Evolutionary conservation across 306 rosid species (phyloP).

Genomic region (Begonia masoniana): DNA sequence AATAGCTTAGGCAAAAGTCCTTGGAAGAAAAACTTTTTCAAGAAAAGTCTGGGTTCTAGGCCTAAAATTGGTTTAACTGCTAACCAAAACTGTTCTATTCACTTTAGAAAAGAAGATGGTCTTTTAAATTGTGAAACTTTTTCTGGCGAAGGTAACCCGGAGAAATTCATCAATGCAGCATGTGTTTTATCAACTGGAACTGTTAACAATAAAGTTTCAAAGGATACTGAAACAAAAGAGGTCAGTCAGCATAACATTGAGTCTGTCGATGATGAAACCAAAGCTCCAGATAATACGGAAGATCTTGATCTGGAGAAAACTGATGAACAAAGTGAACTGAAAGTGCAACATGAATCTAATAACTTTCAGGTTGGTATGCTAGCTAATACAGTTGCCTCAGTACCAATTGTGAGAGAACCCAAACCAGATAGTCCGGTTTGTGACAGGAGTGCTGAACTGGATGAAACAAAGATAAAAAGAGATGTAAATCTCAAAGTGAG

Average conservation of each 20-base stretch:
- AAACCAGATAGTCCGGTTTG: conserved; percentile 14
- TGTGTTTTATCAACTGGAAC: conserved; percentile 18
- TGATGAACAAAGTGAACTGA: conserved; percentile 17
- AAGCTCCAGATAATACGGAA: conserved; percentile 41
- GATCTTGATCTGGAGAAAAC: conserved; percentile 26
- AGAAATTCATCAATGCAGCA: conserved; percentile 16
- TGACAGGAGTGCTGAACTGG: conserved; percentile 9
- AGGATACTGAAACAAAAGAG: conserved; percentile 12
- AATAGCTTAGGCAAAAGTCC: conserved; percentile 18
- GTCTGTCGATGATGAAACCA: conserved; percentile 57
- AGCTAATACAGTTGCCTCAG: conserved; percentile 24
- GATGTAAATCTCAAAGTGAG: conserved; percentile 20
- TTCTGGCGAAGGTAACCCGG: conserved; percentile 11
- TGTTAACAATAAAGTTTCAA: conserved; percentile 14
- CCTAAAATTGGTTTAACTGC: conserved; percentile 25
- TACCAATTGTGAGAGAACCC: conserved; percentile 16
- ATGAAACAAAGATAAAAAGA: conserved; percentile 22
- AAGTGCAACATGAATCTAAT: conserved; percentile 13
- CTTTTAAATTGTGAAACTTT: conserved; percentile 13
- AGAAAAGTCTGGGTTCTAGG: conserved; percentile 55
- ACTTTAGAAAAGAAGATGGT: conserved; percentile 19
- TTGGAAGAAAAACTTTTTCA: conserved; percentile 32
- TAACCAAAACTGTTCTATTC: conserved; percentile 26
- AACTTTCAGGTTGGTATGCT: conserved; percentile 5
- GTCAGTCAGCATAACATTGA: conserved; percentile 19